A percentile compares a stretch with the other conserved stretches of the same genome.
phyloP scores from a whole-genome alignment of 202 grass and related monocot species.

The Saccharum hybrid region DNA sequence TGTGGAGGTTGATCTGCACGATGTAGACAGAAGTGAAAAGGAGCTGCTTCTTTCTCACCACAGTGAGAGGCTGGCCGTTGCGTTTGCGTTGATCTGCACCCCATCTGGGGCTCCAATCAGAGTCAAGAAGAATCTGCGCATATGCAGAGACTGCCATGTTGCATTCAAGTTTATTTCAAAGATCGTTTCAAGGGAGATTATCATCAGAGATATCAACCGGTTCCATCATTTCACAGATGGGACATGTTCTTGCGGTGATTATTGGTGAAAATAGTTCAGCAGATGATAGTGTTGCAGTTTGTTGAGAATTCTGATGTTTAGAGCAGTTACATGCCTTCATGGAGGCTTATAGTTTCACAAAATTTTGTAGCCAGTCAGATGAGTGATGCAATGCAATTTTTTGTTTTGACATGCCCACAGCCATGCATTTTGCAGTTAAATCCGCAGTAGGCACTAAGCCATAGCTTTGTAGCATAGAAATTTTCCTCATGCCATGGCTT shows the following conservation, averaged over 20 bases:
- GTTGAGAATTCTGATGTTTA: no score
- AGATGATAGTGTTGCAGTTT: not conserved
- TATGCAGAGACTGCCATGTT: conserved; percentile 84
- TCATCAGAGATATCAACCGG: conserved; percentile 76
- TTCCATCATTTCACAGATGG: conserved; percentile 93
- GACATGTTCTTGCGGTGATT: conserved; percentile 84
- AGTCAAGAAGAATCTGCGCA: conserved; percentile 80
- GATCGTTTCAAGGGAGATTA: conserved; percentile 75
- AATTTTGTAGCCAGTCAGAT: conserved; percentile 11
- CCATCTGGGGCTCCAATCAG: conserved; percentile 67
- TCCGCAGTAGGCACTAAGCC: not conserved
- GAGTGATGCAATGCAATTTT: conserved; percentile 5
- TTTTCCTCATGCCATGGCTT: not conserved
- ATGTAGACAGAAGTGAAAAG: conserved; percentile 67
- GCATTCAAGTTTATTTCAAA: conserved; percentile 74
- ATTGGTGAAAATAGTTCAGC: conserved; percentile 55
- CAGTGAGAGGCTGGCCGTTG: conserved; percentile 69
- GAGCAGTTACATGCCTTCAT: not conserved
- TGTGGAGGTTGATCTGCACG: conserved; percentile 74
- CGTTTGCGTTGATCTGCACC: conserved; percentile 66
- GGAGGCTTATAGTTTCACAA: conserved; percentile 29
- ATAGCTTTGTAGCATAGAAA: not conserved
- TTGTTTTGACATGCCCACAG: conserved; percentile 12
- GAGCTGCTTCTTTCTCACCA: conserved; percentile 89
- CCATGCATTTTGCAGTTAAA: conserved; percentile 13